These are phyloP conservation scores for Sutorius eximius DNA, from an alignment of 1,284 basidiomycete species.

Conservation along the genomic window DNA sequence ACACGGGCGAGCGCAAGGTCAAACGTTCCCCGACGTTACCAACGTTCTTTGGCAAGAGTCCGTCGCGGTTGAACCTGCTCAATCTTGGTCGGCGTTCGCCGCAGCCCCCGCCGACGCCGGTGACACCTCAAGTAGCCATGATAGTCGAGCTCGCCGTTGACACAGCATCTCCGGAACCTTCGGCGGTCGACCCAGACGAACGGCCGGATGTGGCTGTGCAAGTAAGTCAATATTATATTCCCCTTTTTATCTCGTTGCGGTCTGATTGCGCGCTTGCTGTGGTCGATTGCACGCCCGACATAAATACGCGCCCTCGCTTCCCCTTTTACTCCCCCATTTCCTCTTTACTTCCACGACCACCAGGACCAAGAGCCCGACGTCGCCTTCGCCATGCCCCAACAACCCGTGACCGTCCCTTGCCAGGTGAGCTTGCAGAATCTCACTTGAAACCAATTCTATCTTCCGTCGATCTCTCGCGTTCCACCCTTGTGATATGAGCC, in stretches of 20 bases:
- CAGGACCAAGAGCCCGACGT: conserved; percentile 17
- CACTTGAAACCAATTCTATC: background rate
- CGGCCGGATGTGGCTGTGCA: conserved; percentile 30
- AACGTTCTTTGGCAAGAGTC: conserved; percentile 27
- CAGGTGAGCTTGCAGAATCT: conserved; percentile 43
- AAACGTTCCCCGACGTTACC: conserved; percentile 29
- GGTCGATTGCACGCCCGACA: conserved; percentile 4
- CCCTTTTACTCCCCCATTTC: background rate
- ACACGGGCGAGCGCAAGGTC: conserved; percentile 21
- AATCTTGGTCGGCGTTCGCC: conserved; percentile 31
- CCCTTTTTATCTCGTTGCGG: background rate
- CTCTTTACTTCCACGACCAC: conserved; percentile 1
- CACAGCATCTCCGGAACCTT: conserved; percentile 28
- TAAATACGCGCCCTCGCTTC: conserved; percentile 17
- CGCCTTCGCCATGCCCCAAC: conserved; percentile 26
- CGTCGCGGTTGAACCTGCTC: conserved; percentile 32
- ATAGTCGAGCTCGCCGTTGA: conserved; percentile 8
- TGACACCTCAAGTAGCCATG: conserved; percentile 14
- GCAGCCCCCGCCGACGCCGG: conserved; percentile 30
- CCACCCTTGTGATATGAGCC: background rate
- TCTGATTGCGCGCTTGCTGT: conserved; percentile 19
- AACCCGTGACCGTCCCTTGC: conserved; percentile 57
- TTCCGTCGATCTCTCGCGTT: conserved; percentile 3
- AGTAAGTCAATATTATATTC: conserved; percentile 4
- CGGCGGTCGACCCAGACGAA: conserved; percentile 21